Base-by-base conservation (phyloP, 495 filamentous ascomycete genomes). In the Tuber brumale region DNA sequence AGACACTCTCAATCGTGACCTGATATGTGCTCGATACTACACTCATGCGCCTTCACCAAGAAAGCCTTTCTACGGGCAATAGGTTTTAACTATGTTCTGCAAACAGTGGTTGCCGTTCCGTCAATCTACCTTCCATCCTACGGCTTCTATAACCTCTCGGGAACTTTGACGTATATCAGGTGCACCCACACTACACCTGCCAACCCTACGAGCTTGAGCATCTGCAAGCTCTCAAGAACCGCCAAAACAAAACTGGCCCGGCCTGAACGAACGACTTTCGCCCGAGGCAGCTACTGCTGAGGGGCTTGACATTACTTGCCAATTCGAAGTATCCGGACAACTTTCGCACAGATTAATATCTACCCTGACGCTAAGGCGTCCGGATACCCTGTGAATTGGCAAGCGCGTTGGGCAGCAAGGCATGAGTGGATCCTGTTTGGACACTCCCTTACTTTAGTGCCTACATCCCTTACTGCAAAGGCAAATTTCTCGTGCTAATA, bases 81-180 rank as follows among this genome's bases (percentile, higher is more conserved):
- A 39, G 85, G 85, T 35, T 85, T 89, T 31, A 88, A 87, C 42
- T 89, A 87, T 73, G 86, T 86, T 3, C 84, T 89, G 70, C 88
- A 90, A 84, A 81, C 85, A 41, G 87, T 85, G 71, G 87, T 87
- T 44, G 90, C 88, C 10, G 77, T 91, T 12, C 90, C 90, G 8
- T 90, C 89, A 5, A 89, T 90, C 66, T 73, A 85, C 76, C 82
- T 84, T 66, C 86, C 88, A 79, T 86, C 87, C 19, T 89, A 91
- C 73, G 86, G 87, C 70, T 91, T 90, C 85, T 92, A 89, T 81
- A 90, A 92, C 79, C 84, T 89, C 73, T 90, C 89, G 1, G 90
- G 90, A 76, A 88, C 87, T 4, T 78, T 89, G 5, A 92, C 89
- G 12, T 90, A 89, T 80, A 83, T 92, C 42, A 85, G 87, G 57